A percentile compares a stretch with the other conserved stretches of the same genome.
Evolutionary conservation across 805 yeast species (phyloP).

Genomic region (Candida quercuum): DNA sequence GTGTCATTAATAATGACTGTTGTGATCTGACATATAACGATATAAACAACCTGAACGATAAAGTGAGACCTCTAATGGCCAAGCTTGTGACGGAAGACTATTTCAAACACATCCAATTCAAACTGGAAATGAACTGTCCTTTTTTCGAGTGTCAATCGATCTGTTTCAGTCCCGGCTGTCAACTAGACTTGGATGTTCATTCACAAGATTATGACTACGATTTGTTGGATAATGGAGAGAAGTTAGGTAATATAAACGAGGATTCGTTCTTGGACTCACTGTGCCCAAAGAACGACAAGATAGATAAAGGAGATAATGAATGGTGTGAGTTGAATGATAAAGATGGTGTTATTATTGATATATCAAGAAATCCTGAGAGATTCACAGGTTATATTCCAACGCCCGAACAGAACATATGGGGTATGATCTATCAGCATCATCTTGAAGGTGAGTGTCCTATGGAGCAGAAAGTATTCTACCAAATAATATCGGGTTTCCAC

Average conservation of each 20-base stretch:
- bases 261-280: slow-evolving; percentile 33
- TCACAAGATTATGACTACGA: slow-evolving; percentile 22
- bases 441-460: slow-evolving; percentile 54
- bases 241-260: slow-evolving; percentile 38
- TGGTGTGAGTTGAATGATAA: slow-evolving; percentile 68
- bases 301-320: slow-evolving; percentile 43
- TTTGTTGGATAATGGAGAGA: slow-evolving; percentile 29
- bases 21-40: slow-evolving; percentile 40
- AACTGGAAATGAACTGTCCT: slow-evolving; percentile 80
- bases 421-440: slow-evolving; percentile 78
- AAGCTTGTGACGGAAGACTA: slow-evolving; percentile 67
- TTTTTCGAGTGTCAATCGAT: slow-evolving; percentile 65
- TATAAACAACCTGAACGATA: slow-evolving; percentile 45
- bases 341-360: slow-evolving; percentile 77
- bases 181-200: slow-evolving; percentile 25
- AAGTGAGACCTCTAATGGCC: slow-evolving; percentile 51
- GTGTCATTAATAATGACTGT: slow-evolving; percentile 19
- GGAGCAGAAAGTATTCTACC: slow-evolving; percentile 85
- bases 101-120: slow-evolving; percentile 67
- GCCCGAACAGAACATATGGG: slow-evolving; percentile 90
- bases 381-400: slow-evolving; percentile 95
- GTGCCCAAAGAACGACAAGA: slow-evolving; percentile 22
- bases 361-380: slow-evolving; percentile 87
- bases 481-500: slow-evolving; percentile 89
- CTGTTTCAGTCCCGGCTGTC: slow-evolving; percentile 25